These are phyloP conservation scores for Beta corolliflora DNA, from an alignment of 179 eudicot genomes.

Conservation along the genomic window DNA sequence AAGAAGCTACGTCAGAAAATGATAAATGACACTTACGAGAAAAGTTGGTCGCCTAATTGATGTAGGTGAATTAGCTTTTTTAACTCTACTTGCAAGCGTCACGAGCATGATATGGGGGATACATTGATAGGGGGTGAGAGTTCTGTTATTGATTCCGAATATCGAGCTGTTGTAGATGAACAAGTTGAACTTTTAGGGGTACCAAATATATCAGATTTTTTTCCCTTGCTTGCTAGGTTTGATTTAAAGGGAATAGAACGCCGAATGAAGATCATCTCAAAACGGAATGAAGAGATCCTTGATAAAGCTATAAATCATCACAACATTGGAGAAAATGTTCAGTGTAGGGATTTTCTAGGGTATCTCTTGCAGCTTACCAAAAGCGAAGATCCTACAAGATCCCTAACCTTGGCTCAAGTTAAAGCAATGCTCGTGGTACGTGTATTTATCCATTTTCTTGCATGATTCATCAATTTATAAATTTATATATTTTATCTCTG, in stretches of 20 bases:
- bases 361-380: conserved; percentile 15
- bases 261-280: conserved; percentile 16
- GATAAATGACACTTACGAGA: conserved; percentile 17
- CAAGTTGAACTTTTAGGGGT: conserved; percentile 13
- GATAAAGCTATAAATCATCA: conserved; percentile 23
- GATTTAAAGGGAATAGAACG: conserved; percentile 44
- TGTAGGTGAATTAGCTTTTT: conserved; percentile 27
- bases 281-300: conserved; percentile 18
- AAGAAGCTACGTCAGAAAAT: conserved; percentile 25
- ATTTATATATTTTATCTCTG: no score
- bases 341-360: conserved; percentile 2
- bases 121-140: conserved; percentile 8
- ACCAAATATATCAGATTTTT: conserved; percentile 51
- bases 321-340: neutral
- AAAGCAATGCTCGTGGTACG: conserved; percentile 14
- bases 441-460: neutral
- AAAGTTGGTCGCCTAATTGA: conserved; percentile 27
- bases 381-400: conserved; percentile 11
- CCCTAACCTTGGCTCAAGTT: conserved; percentile 6
- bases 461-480: neutral
- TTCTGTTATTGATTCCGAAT: conserved; percentile 25
- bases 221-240: conserved; percentile 41
- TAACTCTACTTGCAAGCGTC: conserved; percentile 14
- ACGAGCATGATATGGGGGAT: conserved; percentile 37
- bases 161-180: conserved; percentile 17